These are phyloP conservation scores for Backusella sp. DNA, from an alignment of 192 early-diverging fungal genomes.

Conservation along the genomic window DNA sequence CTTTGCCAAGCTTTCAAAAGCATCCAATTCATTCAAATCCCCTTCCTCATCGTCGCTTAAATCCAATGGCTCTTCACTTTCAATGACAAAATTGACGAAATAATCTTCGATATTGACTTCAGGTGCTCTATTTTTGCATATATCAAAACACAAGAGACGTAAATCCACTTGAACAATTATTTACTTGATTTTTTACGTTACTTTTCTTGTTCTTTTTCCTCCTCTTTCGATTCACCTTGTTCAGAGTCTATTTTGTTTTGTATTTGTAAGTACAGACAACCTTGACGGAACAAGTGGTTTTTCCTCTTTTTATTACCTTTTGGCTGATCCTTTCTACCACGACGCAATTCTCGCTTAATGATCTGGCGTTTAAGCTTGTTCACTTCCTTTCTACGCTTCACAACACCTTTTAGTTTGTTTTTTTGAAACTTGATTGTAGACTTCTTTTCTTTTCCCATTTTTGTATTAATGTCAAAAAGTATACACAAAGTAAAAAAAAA, in stretches of 20 bases:
- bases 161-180: background rate
- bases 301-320: background rate
- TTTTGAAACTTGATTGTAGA: slow-evolving; percentile 41
- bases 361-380: slow-evolving; percentile 29
- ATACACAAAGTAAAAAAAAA: background rate
- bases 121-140: background rate
- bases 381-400: slow-evolving; percentile 35
- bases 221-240: background rate
- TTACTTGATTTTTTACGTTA: background rate
- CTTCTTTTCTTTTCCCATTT: slow-evolving; percentile 39
- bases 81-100: slow-evolving; percentile 19
- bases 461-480: background rate
- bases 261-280: background rate
- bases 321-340: slow-evolving; percentile 6
- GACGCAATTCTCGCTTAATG: slow-evolving; percentile 15
- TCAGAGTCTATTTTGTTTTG: background rate
- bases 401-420: slow-evolving; percentile 31
- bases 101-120: slow-evolving; percentile 15
- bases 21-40: slow-evolving; percentile 24
- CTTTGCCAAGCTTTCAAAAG: slow-evolving; percentile 22
- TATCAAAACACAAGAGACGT: background rate
- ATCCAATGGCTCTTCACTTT: slow-evolving; percentile 26
- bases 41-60: slow-evolving; percentile 37
- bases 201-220: slow-evolving; percentile 9
- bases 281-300: no score